A percentile compares a stretch with the other conserved stretches of the same genome.
phyloP scores from a whole-genome alignment of 2,329 filamentous ascomycete genomes.

The Fonsecaea erecta region DNA sequence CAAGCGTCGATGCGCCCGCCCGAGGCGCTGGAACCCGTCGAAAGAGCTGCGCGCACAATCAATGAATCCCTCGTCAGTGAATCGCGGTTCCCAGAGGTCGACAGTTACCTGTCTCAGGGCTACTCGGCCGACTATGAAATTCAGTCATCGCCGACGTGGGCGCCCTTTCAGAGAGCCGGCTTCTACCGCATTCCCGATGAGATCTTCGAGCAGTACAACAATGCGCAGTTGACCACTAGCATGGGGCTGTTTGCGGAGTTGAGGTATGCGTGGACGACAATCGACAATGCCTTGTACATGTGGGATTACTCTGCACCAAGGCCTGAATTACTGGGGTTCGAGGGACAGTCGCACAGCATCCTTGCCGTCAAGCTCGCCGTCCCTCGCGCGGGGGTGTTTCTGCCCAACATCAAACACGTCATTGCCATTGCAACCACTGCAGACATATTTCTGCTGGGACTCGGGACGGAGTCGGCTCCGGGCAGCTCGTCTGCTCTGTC shows the following conservation, averaged over 20 bases:
- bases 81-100: constrained; percentile 82
- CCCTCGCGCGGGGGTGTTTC: constrained; percentile 85
- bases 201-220: constrained; percentile 91
- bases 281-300: constrained; percentile 93
- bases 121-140: constrained; percentile 91
- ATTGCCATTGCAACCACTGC: constrained; percentile 84
- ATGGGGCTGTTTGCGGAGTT: constrained; percentile 96
- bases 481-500: constrained; percentile 71
- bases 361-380: constrained; percentile 86
- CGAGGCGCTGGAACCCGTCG: constrained; percentile 67
- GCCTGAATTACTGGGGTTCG: constrained; percentile 87
- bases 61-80: constrained; percentile 76
- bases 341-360: constrained; percentile 86
- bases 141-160: constrained; percentile 70
- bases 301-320: constrained; percentile 98
- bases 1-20: constrained; percentile 39
- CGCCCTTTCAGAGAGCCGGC: constrained; percentile 84
- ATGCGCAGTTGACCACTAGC: constrained; percentile 81
- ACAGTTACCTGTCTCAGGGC: constrained; percentile 88
- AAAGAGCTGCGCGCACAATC: constrained; percentile 80
- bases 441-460: constrained; percentile 84
- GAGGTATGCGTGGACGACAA: constrained; percentile 92
- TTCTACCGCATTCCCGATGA: constrained; percentile 89
- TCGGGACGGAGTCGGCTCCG: constrained; percentile 63
- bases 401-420: constrained; percentile 81